Percentiles rank a stretch among this genome's conserved stretches.
Evolutionary conservation across 495 filamentous ascomycete species (phyloP).

Genomic region (Trichoderma virens): DNA sequence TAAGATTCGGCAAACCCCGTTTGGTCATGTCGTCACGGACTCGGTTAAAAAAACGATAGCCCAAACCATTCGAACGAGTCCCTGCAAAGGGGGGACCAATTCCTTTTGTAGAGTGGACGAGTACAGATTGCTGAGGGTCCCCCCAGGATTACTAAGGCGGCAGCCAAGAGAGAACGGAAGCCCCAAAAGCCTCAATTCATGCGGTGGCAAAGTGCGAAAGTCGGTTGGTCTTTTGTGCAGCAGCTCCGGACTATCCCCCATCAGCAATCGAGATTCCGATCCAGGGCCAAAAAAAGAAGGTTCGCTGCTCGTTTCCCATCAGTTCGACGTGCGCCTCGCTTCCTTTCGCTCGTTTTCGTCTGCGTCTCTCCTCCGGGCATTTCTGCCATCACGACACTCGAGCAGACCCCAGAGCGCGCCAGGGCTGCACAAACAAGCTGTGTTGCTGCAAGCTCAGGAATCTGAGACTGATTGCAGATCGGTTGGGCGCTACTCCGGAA

Average conservation of each 20-base stretch:
- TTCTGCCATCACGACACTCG: not conserved
- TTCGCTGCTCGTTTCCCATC: not conserved
- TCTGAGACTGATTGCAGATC: slow-evolving; percentile 13
- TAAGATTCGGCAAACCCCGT: not conserved
- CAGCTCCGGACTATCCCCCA: not conserved
- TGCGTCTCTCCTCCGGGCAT: not conserved
- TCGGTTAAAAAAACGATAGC: not conserved
- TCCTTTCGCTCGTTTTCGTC: not conserved
- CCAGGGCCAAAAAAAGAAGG: not conserved
- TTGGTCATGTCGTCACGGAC: not conserved
- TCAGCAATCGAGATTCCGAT: slow-evolving; percentile 2
- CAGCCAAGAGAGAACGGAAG: not conserved
- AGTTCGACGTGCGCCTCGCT: no score
- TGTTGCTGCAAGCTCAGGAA: not conserved
- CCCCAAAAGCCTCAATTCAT: not conserved
- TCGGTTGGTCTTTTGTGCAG: not conserved
- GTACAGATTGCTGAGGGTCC: not conserved
- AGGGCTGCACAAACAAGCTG: not conserved
- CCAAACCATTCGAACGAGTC: not conserved
- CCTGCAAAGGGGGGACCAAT: slow-evolving; percentile 1
- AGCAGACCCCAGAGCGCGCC: not conserved
- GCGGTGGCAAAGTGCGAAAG: slow-evolving; percentile 1
- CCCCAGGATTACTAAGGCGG: not conserved
- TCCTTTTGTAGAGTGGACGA: not conserved
- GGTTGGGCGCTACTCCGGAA: slow-evolving; percentile 9